These are phyloP conservation scores for Penicillium silybi DNA, from an alignment of 495 filamentous ascomycete genomes.

Conservation along the genomic window DNA sequence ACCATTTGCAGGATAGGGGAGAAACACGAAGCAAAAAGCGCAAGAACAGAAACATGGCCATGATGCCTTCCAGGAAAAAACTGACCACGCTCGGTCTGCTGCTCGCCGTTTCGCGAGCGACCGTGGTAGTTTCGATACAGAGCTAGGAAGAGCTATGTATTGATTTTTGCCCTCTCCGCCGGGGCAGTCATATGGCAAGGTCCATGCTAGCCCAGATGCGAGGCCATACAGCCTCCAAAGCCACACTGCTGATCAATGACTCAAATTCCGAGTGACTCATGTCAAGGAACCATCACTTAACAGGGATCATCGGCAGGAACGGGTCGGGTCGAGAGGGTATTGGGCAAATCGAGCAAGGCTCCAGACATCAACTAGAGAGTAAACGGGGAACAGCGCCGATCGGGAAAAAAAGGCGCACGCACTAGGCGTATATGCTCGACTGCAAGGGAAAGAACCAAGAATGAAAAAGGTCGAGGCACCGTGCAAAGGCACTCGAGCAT, in stretches of 20 bases:
- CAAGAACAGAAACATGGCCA: conserved; percentile 1
- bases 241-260: background rate
- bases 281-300: background rate
- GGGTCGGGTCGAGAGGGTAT: conserved; percentile 2
- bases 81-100: background rate
- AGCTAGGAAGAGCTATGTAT: conserved; percentile 5
- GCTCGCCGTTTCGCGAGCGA: conserved; percentile 1
- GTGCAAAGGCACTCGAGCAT: background rate
- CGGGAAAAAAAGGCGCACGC: conserved; percentile 2
- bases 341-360: conserved; percentile 11
- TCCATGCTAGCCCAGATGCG: background rate
- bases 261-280: conserved; percentile 3
- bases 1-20: conserved; percentile 11
- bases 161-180: conserved; percentile 1
- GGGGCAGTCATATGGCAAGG: background rate
- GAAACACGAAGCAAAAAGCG: conserved; percentile 5
- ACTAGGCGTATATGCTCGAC: conserved; percentile 9
- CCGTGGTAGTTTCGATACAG: conserved; percentile 7
- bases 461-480: conserved; percentile 5
- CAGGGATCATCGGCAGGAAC: background rate
- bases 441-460: background rate
- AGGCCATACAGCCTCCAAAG: background rate
- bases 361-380: conserved; percentile 5
- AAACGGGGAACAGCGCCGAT: conserved; percentile 4
- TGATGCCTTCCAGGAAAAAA: background rate